phyloP scores from a whole-genome alignment of 306 rosid genomes.

The Sindora glabra region DNA sequence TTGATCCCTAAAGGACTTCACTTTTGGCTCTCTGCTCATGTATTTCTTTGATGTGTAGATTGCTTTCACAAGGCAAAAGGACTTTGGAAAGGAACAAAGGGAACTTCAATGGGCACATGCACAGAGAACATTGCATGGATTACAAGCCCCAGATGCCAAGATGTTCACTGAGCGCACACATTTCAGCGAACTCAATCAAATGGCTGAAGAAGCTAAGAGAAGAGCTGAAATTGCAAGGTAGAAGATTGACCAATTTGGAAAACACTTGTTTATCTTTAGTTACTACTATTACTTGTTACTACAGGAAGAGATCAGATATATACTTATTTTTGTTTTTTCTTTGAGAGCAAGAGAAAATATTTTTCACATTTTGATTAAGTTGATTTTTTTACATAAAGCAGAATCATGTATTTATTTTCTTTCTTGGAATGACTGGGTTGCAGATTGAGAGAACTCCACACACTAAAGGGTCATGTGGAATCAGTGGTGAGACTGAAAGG shows the following conservation, averaged over 20 bases:
- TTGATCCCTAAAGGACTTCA: constrained; percentile 1
- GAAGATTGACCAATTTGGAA: too few species aligned
- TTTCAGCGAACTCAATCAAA: constrained; percentile 79
- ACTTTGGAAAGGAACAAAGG: constrained; percentile 92
- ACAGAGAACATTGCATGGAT: constrained; percentile 87
- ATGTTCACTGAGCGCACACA: constrained; percentile 76
- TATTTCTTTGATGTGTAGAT: constrained; percentile 39
- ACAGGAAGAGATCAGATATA: too few species aligned
- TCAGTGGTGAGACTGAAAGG: constrained; percentile 98
- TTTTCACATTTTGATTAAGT: too few species aligned
- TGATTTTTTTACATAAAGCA: neutral
- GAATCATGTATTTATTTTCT: neutral
- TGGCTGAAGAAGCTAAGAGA: constrained; percentile 98
- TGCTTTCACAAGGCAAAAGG: constrained; percentile 99
- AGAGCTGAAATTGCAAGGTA: constrained; percentile 98
- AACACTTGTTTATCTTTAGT: too few species aligned
- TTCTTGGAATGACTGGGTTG: constrained; percentile 1
- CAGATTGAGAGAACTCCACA: constrained; percentile 85
- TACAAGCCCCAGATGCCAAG: constrained; percentile 78
- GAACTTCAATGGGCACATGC: constrained; percentile 99
- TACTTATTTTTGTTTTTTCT: too few species aligned
- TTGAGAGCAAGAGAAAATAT: too few species aligned
- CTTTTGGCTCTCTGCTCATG: neutral
- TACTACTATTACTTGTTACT: too few species aligned
- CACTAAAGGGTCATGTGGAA: constrained; percentile 95